Evolutionary conservation across 345 rosid genomes (phyloP).

Genomic region (Populus ilicifolia): DNA sequence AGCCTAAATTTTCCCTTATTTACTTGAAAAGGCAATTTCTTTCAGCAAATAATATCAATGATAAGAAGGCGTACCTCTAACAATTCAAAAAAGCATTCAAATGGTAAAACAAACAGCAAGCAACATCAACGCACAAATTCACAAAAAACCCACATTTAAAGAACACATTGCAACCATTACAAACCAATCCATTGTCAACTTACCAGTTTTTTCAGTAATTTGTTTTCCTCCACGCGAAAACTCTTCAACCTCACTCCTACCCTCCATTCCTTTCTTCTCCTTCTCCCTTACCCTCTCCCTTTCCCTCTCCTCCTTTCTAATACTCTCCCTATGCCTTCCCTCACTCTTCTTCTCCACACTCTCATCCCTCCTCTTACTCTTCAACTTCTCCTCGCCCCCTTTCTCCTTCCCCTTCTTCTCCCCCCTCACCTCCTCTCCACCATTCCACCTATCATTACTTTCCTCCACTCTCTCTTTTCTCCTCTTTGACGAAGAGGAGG

Average conservation of each 20-base stretch:
- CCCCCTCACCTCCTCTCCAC: constrained; percentile 47
- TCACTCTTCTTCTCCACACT: constrained; percentile 53
- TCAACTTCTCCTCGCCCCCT: constrained; percentile 45
- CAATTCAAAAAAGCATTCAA: background rate
- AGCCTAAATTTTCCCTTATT: background rate
- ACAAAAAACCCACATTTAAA: background rate
- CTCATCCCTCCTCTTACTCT: constrained; percentile 58
- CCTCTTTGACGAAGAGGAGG: constrained; percentile 52
- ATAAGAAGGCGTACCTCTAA: background rate
- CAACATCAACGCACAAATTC: background rate
- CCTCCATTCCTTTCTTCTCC: constrained; percentile 45
- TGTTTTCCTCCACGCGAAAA: constrained; percentile 41
- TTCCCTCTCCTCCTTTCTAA: constrained; percentile 37
- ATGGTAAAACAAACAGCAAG: background rate
- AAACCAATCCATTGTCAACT: constrained; percentile 30
- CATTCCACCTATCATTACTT: constrained; percentile 75
- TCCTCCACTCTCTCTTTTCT: constrained; percentile 50
- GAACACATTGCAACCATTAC: background rate
- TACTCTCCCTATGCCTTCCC: constrained; percentile 55
- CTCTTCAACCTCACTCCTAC: constrained; percentile 50
- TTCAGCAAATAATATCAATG: background rate
- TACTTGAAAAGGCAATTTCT: background rate
- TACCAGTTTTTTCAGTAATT: constrained; percentile 60
- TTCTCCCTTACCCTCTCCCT: constrained; percentile 7
- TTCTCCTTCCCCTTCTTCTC: constrained; percentile 52